Conservation (phyloP, 352 stramenopile species). For the Phytophthora europaea region DNA sequence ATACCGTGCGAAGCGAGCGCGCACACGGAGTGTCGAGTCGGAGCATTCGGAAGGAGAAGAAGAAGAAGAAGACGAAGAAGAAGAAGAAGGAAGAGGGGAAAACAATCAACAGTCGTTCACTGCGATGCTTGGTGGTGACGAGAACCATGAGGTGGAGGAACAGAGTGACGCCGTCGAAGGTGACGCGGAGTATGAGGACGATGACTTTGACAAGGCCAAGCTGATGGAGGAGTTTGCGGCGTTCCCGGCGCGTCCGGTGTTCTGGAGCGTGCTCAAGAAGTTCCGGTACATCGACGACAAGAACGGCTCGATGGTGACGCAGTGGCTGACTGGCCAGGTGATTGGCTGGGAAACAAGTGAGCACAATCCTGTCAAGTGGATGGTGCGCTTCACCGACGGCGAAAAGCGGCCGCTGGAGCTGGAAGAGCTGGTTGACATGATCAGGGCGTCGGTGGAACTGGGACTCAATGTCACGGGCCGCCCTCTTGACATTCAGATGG, state of each 20-base stretch:
- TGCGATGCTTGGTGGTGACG: neutral
- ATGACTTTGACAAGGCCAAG: constrained; percentile 25
- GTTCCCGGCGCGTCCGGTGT: constrained; percentile 32
- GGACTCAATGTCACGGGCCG: constrained; percentile 30
- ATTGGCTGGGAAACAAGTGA: constrained; percentile 30
- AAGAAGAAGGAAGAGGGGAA: constrained; percentile 4
- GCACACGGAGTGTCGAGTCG: neutral
- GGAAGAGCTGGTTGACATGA: constrained; percentile 39
- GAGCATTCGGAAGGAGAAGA: neutral
- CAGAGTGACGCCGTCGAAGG: neutral
- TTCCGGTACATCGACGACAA: constrained; percentile 18
- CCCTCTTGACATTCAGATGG: constrained; percentile 8
- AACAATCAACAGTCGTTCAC: neutral
- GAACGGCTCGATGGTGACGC: constrained; percentile 18
- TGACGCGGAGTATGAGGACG: constrained; percentile 5
- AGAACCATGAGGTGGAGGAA: neutral
- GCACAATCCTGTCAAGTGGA: constrained; percentile 23
- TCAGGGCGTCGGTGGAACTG: constrained; percentile 14
- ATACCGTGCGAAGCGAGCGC: neutral
- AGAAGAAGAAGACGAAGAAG: neutral
- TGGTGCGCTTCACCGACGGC: constrained; percentile 33
- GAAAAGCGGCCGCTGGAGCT: constrained; percentile 22
- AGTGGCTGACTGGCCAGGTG: constrained; percentile 41
- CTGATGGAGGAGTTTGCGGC: constrained; percentile 35
- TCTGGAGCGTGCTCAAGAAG: constrained; percentile 41